A percentile compares a stretch with the other conserved stretches of the same genome.
Conservation (phyloP, 2,329 filamentous ascomycete genomes). For the Aspergillus sp. region DNA sequence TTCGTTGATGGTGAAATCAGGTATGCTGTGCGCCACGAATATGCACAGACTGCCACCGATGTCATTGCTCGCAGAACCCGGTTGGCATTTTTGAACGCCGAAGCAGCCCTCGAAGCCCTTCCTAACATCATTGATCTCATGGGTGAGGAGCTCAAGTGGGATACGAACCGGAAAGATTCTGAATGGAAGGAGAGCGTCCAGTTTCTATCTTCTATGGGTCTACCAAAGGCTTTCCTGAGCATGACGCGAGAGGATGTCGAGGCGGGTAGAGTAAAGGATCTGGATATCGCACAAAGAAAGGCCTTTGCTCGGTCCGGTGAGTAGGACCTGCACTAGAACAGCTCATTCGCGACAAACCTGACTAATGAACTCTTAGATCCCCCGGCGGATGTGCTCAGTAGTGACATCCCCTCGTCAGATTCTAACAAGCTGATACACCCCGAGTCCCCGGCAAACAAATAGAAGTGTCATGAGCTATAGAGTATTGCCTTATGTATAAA, state of each 20-base stretch:
- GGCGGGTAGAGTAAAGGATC: slow-evolving; percentile 53
- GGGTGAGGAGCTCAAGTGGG: slow-evolving; percentile 81
- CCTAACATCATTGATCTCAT: slow-evolving; percentile 88
- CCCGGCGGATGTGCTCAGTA: slow-evolving; percentile 42
- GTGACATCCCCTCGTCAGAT: slow-evolving; percentile 36
- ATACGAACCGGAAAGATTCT: slow-evolving; percentile 66
- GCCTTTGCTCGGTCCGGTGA: slow-evolving; percentile 46
- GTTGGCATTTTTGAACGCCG: slow-evolving; percentile 86
- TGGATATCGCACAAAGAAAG: slow-evolving; percentile 44
- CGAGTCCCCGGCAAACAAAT: slow-evolving; percentile 54
- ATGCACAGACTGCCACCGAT: slow-evolving; percentile 87
- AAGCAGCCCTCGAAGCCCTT: slow-evolving; percentile 83
- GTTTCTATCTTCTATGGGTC: slow-evolving; percentile 64
- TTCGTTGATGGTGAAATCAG: slow-evolving; percentile 91
- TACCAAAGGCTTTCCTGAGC: slow-evolving; percentile 58
- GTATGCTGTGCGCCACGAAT: slow-evolving; percentile 85
- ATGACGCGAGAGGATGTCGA: slow-evolving; percentile 62
- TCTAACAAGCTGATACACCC: slow-evolving; percentile 47
- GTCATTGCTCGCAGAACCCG: slow-evolving; percentile 82
- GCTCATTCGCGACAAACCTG: not conserved
- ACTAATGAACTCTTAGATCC: slow-evolving; percentile 13
- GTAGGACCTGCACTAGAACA: slow-evolving; percentile 14
- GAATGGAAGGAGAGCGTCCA: slow-evolving; percentile 75
- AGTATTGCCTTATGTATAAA: slow-evolving; percentile 29
- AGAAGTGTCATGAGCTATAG: slow-evolving; percentile 25